Conservation (phyloP, 768 basidiomycete genomes). For the Kwoniella dendrophila region DNA sequence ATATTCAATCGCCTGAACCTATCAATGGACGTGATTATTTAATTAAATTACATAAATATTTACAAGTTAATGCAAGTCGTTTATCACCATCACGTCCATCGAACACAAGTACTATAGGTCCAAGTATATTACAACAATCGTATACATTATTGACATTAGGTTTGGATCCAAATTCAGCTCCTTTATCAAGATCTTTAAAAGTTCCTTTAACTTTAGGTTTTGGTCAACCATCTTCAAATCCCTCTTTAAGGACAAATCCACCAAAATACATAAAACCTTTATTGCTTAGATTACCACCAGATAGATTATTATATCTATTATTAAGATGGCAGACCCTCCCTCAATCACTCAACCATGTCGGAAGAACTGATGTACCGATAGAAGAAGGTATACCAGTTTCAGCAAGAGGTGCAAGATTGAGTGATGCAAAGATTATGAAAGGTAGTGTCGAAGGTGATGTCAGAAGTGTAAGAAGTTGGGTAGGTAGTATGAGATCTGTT, state of each 20-base stretch:
- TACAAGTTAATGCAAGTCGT: conserved; percentile 43
- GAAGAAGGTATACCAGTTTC: conserved; percentile 41
- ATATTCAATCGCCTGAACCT: conserved; percentile 20
- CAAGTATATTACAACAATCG: conserved; percentile 44
- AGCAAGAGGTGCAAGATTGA: conserved; percentile 40
- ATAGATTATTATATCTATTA: conserved; percentile 51
- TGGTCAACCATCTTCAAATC: conserved; percentile 34
- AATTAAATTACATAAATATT: conserved; percentile 48
- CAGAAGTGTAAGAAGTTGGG: conserved; percentile 53
- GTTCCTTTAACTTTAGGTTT: conserved; percentile 50
- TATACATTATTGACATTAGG: conserved; percentile 54
- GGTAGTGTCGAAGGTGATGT: conserved; percentile 50
- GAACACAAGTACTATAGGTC: conserved; percentile 3
- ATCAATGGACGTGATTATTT: conserved; percentile 47
- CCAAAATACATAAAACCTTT: conserved; percentile 38
- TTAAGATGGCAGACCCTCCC: conserved; percentile 46
- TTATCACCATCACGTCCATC: conserved; percentile 36
- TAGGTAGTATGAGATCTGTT: conserved; percentile 53
- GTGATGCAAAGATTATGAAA: conserved; percentile 24
- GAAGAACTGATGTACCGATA: conserved; percentile 51
- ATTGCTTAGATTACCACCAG: conserved; percentile 50
- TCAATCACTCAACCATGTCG: conserved; percentile 47
- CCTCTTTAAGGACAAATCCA: not conserved
- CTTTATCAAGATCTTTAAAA: conserved; percentile 44
- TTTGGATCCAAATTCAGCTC: conserved; percentile 49